A percentile compares a stretch with the other conserved stretches of the same genome.
phyloP scores from a whole-genome alignment of 2,329 filamentous ascomycete genomes.

The Diaporthe sp. region DNA sequence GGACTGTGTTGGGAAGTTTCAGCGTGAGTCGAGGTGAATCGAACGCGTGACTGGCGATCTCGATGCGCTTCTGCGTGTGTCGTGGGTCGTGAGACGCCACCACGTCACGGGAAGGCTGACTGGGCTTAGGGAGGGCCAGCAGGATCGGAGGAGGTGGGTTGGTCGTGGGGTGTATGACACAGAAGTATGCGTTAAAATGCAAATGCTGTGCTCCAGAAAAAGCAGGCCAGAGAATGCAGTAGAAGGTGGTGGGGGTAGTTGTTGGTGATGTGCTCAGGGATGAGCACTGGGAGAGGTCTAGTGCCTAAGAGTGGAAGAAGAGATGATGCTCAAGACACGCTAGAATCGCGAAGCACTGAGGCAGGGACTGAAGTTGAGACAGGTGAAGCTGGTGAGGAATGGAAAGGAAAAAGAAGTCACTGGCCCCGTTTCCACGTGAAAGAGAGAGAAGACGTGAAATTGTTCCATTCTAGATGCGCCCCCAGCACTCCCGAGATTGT shows the following conservation, averaged over 20 bases:
- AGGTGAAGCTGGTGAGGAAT: background rate
- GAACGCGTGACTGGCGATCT: background rate
- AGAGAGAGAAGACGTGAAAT: background rate
- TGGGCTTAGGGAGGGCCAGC: background rate
- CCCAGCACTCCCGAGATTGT: background rate
- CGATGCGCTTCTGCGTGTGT: background rate
- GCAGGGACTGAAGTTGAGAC: background rate
- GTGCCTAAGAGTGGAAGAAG: background rate
- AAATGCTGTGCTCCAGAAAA: background rate
- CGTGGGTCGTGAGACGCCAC: background rate
- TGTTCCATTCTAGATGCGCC: background rate
- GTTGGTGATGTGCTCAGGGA: background rate
- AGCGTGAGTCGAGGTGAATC: background rate
- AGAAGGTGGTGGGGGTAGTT: background rate
- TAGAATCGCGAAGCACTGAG: background rate
- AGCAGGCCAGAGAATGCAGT: background rate
- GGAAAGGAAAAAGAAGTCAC: background rate
- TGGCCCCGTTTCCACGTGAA: background rate
- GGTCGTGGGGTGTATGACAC: background rate
- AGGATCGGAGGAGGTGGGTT: background rate
- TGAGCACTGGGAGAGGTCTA: background rate
- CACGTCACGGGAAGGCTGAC: background rate
- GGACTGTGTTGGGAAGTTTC: background rate
- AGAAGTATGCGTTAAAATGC: background rate
- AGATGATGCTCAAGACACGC: constrained; percentile 4